Evolutionary conservation across 345 rosid species (phyloP), one percentile per base, ranked within the genome.

Genomic region (Arabidopsis suecica): DNA sequence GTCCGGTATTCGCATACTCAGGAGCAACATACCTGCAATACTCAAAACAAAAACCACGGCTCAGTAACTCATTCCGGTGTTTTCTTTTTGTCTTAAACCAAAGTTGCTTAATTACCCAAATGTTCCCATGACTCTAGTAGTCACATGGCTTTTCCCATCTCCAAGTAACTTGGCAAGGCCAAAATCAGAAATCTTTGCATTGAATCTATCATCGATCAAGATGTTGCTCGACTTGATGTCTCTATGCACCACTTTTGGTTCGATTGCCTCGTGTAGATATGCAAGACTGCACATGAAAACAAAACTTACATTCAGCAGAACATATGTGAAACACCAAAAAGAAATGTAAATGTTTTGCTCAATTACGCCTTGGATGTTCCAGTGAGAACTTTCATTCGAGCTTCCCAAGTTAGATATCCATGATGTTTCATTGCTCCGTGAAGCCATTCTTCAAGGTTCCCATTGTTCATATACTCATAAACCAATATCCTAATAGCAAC

Each of bases 101-200:
- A 65, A 44, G 41, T 23, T 59, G 12, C n/a, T 58, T 49, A 9
- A 3, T 74, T 61, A 88, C 99, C 99, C 99, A 62, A 92, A 95
- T 71, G 99, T 95, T 81, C 99, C 99, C 98, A 95, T 95, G 41
- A 95, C 98, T 75, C 99, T 83, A 72, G 99, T 95, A 4, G 97
- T 90, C 60, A 95, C 96, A 82, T 92, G 94, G 80, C 91, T 95
- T 84, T 88, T 95, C 69, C 97, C 99, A 69, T 93, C 92, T 72
- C 99, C 99, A 56, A 95, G 89, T 82, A 95, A 80, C 88, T 95
- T 95, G 34, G 99, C 98, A 55, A 95, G 79, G 47, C 99, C 98
- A 83, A 95, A 95, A 82, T 95, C 98, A 55, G 99, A 92, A 71
- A 95, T 85, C 78, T 95, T 95, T 68, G 99, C 88, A 34, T 88